phyloP scores from a whole-genome alignment of 2,329 filamentous ascomycete species.

The Cladosporium sp. region DNA sequence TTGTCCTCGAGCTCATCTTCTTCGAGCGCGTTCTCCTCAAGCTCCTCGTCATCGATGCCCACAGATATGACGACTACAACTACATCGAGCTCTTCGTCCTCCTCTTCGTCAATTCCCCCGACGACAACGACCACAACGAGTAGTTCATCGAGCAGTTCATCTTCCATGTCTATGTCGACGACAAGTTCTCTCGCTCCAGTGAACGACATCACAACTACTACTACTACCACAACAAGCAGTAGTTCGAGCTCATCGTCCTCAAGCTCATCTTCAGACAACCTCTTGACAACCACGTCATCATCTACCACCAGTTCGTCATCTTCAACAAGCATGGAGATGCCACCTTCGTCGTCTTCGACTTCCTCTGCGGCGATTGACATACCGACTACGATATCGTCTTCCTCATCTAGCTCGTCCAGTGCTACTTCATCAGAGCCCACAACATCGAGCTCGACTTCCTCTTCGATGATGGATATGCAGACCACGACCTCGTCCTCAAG shows the following conservation, averaged over 20 bases:
- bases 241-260: background rate
- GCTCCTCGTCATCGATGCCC: background rate
- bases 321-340: background rate
- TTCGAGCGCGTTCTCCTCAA: background rate
- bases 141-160: background rate
- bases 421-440: background rate
- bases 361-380: background rate
- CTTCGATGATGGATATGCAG: too few species aligned
- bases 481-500: background rate
- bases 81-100: background rate
- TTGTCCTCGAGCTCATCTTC: background rate
- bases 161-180: background rate
- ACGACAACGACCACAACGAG: background rate
- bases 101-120: background rate
- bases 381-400: background rate
- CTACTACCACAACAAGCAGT: background rate
- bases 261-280: background rate
- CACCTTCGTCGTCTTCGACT: background rate
- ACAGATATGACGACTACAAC: background rate
- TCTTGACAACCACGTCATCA: background rate
- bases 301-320: constrained; percentile 1
- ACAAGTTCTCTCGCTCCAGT: background rate
- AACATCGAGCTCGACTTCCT: background rate
- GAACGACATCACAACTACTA: background rate
- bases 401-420: background rate